Conservation (phyloP, 2,329 filamentous ascomycete species). For the Mycosphaerelloides madeirae region DNA sequence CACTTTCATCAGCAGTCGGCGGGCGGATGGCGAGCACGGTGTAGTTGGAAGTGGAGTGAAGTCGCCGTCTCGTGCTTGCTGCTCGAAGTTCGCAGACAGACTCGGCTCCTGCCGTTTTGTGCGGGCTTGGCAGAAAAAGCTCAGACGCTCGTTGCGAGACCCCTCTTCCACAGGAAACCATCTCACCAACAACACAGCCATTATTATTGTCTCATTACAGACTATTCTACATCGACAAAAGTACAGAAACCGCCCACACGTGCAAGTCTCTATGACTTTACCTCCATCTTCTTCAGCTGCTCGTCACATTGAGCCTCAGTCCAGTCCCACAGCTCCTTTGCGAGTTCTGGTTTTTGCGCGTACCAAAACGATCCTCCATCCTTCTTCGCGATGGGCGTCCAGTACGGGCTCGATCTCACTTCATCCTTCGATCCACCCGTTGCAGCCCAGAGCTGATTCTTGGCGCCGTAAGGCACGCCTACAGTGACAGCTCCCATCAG, state of each 20-base stretch:
- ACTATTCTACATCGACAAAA: too few relatives aligned
- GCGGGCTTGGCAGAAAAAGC: too few relatives aligned
- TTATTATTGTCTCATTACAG: too few relatives aligned
- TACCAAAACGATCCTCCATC: slow-evolving; percentile 20
- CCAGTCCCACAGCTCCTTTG: slow-evolving; percentile 38
- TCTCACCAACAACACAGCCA: too few relatives aligned
- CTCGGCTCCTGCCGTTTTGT: too few relatives aligned
- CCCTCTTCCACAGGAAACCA: too few relatives aligned
- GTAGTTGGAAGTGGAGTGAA: neutral
- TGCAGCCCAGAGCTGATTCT: slow-evolving; percentile 28
- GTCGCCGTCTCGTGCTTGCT: too few relatives aligned
- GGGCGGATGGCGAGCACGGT: too few relatives aligned
- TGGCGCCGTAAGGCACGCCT: slow-evolving; percentile 23
- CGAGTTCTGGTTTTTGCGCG: slow-evolving; percentile 23
- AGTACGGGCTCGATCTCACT: slow-evolving; percentile 20
- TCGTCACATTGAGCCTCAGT: slow-evolving; percentile 28
- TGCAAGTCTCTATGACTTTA: neutral
- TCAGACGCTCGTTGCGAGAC: too few relatives aligned
- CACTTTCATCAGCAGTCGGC: slow-evolving; percentile 23
- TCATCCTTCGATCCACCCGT: slow-evolving; percentile 17
- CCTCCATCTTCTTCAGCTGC: slow-evolving; percentile 18
- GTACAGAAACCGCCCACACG: too few relatives aligned
- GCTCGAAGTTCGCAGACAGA: too few relatives aligned
- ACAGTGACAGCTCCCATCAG: slow-evolving; percentile 11
- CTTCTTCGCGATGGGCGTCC: slow-evolving; percentile 22